phyloP scores from a whole-genome alignment of 306 rosid genomes.

The Cucumis hystrix region DNA sequence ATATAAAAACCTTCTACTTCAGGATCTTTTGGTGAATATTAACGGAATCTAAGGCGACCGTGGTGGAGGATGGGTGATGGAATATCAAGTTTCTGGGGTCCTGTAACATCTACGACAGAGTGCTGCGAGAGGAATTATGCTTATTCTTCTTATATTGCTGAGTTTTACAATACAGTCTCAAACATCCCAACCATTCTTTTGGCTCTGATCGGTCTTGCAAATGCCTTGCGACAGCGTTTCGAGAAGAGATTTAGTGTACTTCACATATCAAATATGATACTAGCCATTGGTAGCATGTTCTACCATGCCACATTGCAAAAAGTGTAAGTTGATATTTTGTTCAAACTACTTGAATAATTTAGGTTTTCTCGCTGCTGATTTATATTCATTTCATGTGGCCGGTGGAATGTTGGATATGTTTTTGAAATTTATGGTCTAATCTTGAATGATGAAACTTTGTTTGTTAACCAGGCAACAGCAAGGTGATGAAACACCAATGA shows the following conservation, averaged over 20 bases:
- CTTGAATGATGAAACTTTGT: not conserved
- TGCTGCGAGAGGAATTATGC: constrained; percentile 76
- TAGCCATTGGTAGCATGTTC: constrained; percentile 82
- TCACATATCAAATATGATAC: constrained; percentile 74
- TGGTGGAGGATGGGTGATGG: constrained; percentile 39
- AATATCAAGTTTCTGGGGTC: constrained; percentile 83
- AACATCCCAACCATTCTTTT: constrained; percentile 67
- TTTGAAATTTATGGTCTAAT: not conserved
- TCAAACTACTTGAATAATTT: not conserved
- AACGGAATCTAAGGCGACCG: constrained; percentile 9
- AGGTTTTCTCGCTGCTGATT: not conserved
- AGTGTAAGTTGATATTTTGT: constrained; percentile 32
- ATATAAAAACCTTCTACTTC: constrained; percentile 10
- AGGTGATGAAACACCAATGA: constrained; percentile 84
- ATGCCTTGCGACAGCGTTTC: constrained; percentile 67
- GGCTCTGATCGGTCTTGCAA: constrained; percentile 83
- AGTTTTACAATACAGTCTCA: constrained; percentile 75
- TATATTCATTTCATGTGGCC: not conserved
- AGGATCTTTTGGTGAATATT: constrained; percentile 10
- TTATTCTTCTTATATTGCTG: constrained; percentile 73
- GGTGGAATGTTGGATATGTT: not conserved
- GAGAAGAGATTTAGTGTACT: constrained; percentile 94
- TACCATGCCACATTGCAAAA: constrained; percentile 85
- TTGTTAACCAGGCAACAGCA: constrained; percentile 63
- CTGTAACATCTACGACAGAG: constrained; percentile 70